Base-by-base conservation (phyloP, 2,329 filamentous ascomycete genomes). In the Gnomoniopsis sp. region DNA sequence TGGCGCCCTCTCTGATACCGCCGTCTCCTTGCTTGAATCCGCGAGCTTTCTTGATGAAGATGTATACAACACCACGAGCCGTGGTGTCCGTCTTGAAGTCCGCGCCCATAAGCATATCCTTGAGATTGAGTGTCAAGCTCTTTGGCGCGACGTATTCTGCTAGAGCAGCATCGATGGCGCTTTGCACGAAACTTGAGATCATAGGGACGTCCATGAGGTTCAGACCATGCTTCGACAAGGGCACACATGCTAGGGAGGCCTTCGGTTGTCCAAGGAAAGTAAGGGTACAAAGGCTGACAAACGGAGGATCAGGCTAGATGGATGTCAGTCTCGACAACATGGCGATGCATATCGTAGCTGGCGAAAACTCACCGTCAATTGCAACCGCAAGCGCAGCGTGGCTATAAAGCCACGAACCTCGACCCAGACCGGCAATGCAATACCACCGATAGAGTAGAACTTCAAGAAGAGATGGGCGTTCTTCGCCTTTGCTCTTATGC, bases 111-210 rank as follows among this genome's bases (percentile, higher is more conserved):
- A 92, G 79, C 86, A 91, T 91, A 60, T 90, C 87, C 69, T 90
- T 89, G 36, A 92, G 74, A 68, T 91, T 86, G 6, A 91, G 75
- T 0, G 88, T 90, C 54, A 91, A 72, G 57, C 86, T 89, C 73
- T 90, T 90, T 0, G 89, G 89, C 0, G 89, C 88, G 1, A 91
- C 89, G 63, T 91, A 91, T 68, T 90, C 84, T 0, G 88, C 86
- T 67, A 90, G 79, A 0, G 89, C 88, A 1, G 89, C 88, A 64
- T 90, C 87, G 53, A 91, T 85, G 1, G 88, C 84, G 0, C 85
- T 88, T 65, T 91, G 88, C 2, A 91, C 88, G 64, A 91, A 91
- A 23, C 86, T 86, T 21, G 85, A 89, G 61, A 91, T 88, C 30
- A 91, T 76, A 0, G 89, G 89, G 0, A 92, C 77, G 64, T 91